These are phyloP conservation scores for Pulicaria dysenterica DNA, from an alignment of 129 eudicot species.

Conservation along the genomic window DNA sequence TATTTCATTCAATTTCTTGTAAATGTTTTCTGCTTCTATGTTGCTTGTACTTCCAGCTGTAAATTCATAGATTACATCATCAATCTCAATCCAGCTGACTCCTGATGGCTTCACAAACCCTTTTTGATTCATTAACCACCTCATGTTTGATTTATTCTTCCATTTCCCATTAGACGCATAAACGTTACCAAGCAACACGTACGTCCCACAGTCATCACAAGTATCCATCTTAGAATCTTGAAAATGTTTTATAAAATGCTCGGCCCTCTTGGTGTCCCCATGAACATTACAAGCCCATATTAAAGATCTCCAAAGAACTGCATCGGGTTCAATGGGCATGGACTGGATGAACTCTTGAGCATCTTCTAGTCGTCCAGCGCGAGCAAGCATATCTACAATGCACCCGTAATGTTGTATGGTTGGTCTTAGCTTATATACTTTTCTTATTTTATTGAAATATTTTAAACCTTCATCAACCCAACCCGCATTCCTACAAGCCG, in stretches of 20 bases:
- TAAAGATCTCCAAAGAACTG: slow-evolving; percentile 51
- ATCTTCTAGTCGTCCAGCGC: slow-evolving; percentile 51
- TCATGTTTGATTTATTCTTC: slow-evolving; percentile 45
- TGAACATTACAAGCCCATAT: slow-evolving; percentile 53
- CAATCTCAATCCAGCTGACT: slow-evolving; percentile 40
- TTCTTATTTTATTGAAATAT: slow-evolving; percentile 34
- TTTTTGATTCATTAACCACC: slow-evolving; percentile 38
- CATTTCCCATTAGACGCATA: slow-evolving; percentile 53
- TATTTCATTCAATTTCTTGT: slow-evolving; percentile 37
- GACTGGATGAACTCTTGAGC: slow-evolving; percentile 50
- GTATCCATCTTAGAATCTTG: slow-evolving; percentile 31
- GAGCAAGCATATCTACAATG: slow-evolving; percentile 54
- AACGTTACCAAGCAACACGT: slow-evolving; percentile 41
- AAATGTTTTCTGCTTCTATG: slow-evolving; percentile 38
- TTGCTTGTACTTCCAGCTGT: slow-evolving; percentile 48
- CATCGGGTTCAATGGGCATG: slow-evolving; percentile 51
- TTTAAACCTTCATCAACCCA: slow-evolving; percentile 42
- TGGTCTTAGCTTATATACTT: slow-evolving; percentile 43
- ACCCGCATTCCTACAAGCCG: slow-evolving; percentile 55
- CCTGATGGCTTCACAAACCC: slow-evolving; percentile 52
- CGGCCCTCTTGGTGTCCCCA: slow-evolving; percentile 43
- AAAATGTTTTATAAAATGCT: slow-evolving; percentile 38
- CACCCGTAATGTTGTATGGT: slow-evolving; percentile 60
- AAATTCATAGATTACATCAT: slow-evolving; percentile 41
- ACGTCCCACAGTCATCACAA: slow-evolving; percentile 44